A percentile compares a stretch with the other conserved stretches of the same genome.
Evolutionary conservation across 2,329 filamentous ascomycete species (phyloP).

Genomic region (Colletotrichum orchidophilum): DNA sequence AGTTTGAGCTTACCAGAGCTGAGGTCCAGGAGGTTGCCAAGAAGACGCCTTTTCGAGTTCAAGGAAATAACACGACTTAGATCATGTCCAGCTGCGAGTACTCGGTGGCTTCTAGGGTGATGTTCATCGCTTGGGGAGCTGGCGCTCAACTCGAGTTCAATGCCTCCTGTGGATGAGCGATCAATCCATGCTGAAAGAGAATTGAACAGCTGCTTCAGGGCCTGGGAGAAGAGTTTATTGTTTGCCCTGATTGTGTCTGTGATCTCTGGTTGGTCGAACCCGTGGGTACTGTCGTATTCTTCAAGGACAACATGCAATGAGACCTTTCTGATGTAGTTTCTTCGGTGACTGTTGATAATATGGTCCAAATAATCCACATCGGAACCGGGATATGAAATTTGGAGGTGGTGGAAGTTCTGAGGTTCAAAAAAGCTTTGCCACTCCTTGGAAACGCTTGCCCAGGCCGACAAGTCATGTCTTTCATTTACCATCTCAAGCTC

Average conservation of each 20-base stretch:
- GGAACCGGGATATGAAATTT: neutral
- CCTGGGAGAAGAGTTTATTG: neutral
- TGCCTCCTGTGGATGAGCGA: neutral
- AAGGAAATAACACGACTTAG: neutral
- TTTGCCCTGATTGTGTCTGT: neutral
- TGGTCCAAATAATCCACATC: neutral
- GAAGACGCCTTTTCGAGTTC: neutral
- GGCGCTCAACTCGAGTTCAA: constrained; percentile 2
- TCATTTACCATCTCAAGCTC: neutral
- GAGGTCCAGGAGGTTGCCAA: neutral
- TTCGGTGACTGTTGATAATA: neutral
- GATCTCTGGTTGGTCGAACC: neutral
- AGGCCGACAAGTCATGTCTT: neutral
- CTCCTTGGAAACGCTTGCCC: neutral
- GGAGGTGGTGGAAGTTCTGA: neutral
- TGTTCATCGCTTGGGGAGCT: neutral
- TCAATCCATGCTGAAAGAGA: neutral
- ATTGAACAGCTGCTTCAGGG: neutral
- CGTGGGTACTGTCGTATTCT: neutral
- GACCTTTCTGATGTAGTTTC: neutral
- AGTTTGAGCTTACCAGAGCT: neutral
- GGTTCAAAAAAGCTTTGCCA: constrained; percentile 11
- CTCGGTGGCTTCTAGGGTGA: neutral
- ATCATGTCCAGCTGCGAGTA: too few species aligned
- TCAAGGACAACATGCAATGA: neutral